Evolutionary conservation across 129 eudicot species (phyloP).

Genomic region (Lactuca saligna): DNA sequence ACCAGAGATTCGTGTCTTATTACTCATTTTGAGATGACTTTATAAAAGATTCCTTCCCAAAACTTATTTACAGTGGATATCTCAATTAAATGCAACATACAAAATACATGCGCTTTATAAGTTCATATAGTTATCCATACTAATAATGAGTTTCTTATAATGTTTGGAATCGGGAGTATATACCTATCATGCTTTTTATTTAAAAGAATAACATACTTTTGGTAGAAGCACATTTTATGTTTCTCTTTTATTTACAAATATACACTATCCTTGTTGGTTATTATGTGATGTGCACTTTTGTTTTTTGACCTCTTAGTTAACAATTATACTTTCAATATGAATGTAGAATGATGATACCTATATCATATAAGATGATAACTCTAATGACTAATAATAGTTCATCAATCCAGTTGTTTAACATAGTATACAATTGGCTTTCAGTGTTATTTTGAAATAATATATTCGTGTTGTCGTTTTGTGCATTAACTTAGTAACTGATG

Average conservation of each 20-base stretch:
- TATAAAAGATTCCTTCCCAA: too few species aligned
- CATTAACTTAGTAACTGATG: background rate
- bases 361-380: background rate
- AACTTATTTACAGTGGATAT: background rate
- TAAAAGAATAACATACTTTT: conserved; percentile 1
- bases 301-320: background rate
- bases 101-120: background rate
- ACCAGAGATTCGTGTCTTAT: too few species aligned
- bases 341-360: background rate
- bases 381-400: conserved; percentile 2
- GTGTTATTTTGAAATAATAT: background rate
- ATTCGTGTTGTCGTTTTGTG: background rate
- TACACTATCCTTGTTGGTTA: conserved; percentile 1
- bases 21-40: too few species aligned
- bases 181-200: background rate
- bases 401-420: conserved; percentile 11
- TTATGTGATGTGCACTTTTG: background rate
- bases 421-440: background rate
- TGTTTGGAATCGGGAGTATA: background rate
- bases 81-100: background rate
- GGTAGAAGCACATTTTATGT: background rate
- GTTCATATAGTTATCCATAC: background rate
- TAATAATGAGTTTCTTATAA: background rate
- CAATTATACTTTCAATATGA: conserved; percentile 1
- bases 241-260: background rate